Evolutionary conservation across 192 early-diverging fungal genomes (phyloP).

Genomic region (Gryganskiella cystojenkinii): DNA sequence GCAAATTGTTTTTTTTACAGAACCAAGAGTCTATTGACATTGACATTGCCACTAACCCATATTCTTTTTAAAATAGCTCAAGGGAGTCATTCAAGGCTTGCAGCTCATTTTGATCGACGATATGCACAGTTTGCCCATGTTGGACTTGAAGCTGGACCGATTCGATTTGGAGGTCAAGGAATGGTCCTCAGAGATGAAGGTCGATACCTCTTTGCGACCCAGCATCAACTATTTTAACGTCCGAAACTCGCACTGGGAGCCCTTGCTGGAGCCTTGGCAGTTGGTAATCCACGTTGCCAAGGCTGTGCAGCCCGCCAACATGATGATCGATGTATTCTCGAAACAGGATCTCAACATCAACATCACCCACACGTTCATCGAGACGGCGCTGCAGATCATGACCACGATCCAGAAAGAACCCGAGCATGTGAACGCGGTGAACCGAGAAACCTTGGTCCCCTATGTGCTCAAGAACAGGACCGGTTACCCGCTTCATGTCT

Average conservation of each 20-base stretch:
- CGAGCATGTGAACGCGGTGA: constrained; percentile 29
- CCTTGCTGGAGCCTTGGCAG: constrained; percentile 92
- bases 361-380: constrained; percentile 83
- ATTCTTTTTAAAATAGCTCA: constrained; percentile 50
- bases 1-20: no score
- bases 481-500: constrained; percentile 90
- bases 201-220: constrained; percentile 75
- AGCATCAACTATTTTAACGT: constrained; percentile 96
- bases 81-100: constrained; percentile 73
- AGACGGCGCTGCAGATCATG: constrained; percentile 71
- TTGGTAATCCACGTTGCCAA: constrained; percentile 68
- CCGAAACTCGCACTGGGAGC: constrained; percentile 99
- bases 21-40: no score
- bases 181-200: constrained; percentile 79
- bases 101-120: constrained; percentile 93
- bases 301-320: constrained; percentile 47
- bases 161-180: constrained; percentile 83
- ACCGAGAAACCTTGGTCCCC: constrained; percentile 59
- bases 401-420: constrained; percentile 57
- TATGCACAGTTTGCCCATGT: constrained; percentile 91
- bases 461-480: constrained; percentile 93
- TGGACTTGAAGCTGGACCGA: constrained; percentile 85
- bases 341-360: constrained; percentile 86
- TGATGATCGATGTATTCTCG: constrained; percentile 74
- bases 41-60: neutral